These are phyloP conservation scores for Linnemannia schmuckeri DNA, from an alignment of 192 early-diverging fungal genomes.

Conservation along the genomic window DNA sequence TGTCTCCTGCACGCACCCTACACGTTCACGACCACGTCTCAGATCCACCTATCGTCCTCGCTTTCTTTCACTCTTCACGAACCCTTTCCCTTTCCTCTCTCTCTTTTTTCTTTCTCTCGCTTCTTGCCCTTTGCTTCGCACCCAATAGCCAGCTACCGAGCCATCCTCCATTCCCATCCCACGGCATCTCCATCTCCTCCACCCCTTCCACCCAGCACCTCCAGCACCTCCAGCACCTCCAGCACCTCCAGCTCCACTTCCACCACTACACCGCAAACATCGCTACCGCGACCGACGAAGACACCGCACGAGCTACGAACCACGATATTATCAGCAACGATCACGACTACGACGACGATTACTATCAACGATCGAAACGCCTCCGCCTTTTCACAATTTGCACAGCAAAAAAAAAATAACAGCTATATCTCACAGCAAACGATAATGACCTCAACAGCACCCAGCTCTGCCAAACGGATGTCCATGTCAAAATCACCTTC, in stretches of 20 bases:
- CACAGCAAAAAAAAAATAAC: slow-evolving; percentile 6
- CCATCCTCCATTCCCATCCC: slow-evolving; percentile 8
- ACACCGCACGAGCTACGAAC: no score
- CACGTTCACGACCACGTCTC: not conserved
- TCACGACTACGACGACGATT: not conserved
- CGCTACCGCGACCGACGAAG: no score
- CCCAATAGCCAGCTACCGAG: slow-evolving; percentile 4
- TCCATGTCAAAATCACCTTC: slow-evolving; percentile 21
- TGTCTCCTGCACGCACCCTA: not conserved
- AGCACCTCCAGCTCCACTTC: not conserved
- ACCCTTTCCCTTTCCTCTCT: not conserved
- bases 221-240: not conserved
- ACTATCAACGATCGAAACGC: not conserved
- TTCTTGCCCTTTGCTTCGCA: slow-evolving; percentile 9
- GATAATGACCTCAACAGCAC: slow-evolving; percentile 43
- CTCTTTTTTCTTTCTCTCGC: not conserved
- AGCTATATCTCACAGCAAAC: not conserved
- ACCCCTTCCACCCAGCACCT: not conserved
- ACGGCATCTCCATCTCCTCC: not conserved
- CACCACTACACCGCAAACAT: not conserved
- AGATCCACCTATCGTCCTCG: not conserved
- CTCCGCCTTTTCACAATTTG: not conserved
- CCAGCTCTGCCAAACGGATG: slow-evolving; percentile 5
- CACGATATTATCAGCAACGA: not conserved
- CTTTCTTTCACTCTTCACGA: slow-evolving; percentile 3